Percentiles rank a stretch among this genome's conserved stretches.
These are phyloP conservation scores for Clonostachys rhizophaga DNA, from an alignment of 2,329 filamentous ascomycete species.

Conservation along the genomic window DNA sequence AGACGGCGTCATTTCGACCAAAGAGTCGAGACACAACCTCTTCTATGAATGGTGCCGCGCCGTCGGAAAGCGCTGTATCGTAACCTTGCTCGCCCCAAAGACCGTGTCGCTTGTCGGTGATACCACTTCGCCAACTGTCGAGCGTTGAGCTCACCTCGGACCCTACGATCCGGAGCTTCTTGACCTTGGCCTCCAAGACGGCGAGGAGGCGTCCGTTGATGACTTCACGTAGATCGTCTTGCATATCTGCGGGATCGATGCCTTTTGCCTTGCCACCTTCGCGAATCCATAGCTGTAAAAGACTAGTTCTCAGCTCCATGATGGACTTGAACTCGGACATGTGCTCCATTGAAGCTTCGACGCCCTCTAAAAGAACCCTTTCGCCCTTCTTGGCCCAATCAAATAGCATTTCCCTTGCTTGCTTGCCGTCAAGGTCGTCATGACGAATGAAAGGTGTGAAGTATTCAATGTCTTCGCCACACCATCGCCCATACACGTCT, in stretches of 20 bases:
- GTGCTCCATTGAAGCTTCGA: conserved; percentile 53
- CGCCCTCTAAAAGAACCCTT: conserved; percentile 54
- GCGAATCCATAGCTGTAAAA: conserved; percentile 72
- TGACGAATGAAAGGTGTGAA: conserved; percentile 87
- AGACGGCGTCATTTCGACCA: conserved; percentile 66
- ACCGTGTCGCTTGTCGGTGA: conserved; percentile 42
- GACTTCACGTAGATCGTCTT: conserved; percentile 61
- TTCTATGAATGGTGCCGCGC: conserved; percentile 64
- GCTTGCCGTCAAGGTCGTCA: conserved; percentile 63
- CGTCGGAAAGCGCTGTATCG: conserved; percentile 59
- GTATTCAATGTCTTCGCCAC: conserved; percentile 74
- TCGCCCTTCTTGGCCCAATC: conserved; percentile 61
- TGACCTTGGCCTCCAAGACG: conserved; percentile 59
- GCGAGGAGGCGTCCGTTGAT: conserved; percentile 65
- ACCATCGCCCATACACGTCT: conserved; percentile 75
- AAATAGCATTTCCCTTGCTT: conserved; percentile 56
- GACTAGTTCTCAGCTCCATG: conserved; percentile 62
- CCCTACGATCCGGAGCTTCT: conserved; percentile 60
- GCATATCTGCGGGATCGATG: conserved; percentile 63
- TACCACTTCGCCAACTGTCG: conserved; percentile 51
- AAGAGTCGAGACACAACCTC: conserved; percentile 65
- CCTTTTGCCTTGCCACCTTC: conserved; percentile 60
- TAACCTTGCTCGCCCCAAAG: conserved; percentile 67
- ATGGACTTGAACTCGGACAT: conserved; percentile 65
- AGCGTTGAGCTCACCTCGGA: conserved; percentile 59